Evolutionary conservation across 352 stramenopile species (phyloP), one percentile per base, ranked within the genome.

Genomic region (Phytophthora tubulina): DNA sequence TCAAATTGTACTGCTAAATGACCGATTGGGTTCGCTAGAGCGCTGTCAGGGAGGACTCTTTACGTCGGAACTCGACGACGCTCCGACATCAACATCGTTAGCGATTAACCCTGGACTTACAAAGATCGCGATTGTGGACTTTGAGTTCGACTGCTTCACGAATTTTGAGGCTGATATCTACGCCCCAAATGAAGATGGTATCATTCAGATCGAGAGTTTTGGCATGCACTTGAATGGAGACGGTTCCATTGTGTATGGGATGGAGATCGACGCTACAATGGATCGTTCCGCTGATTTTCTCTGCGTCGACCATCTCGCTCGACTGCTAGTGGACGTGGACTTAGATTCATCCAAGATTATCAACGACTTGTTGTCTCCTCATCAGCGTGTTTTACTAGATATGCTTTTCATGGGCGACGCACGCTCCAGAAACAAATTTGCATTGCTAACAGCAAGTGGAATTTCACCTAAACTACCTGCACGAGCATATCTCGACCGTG

Each of bases 151-250:
- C 32, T 90, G 97, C 35, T 98, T 99, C 70, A 98, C 98, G 7
- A 99, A 99, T 72, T 99, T 99, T 72, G 97, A 99, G 75, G 97
- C 97, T 9, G 96, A 99, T 57, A 99, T 99, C 64, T 90, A 98
- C 64, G 97, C 96, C 58, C 91, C 96, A 1, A 90, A 96, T 61
- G 88, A 98, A 32, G 85, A 93, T 35, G 96, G 94, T 33, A 93
- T 99, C 21, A 91, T 98, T n/a, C 97, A 99, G 82, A 96, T 99
- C 49, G 97, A 99, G 75, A 99, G 93, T 58, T 99, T 99, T 72
- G 97, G 97, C 10, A 95, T 94, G 84, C 86, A 94, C 42, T 69
- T 96, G 8, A 88, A 92, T 38, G 87, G 84, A 56, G 84, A 92
- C 46, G 90, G 89, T 13, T 92, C 88, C 3, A 92, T 94, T 48